phyloP scores from a whole-genome alignment of 352 stramenopile species.

The Phytophthora parvispora region DNA sequence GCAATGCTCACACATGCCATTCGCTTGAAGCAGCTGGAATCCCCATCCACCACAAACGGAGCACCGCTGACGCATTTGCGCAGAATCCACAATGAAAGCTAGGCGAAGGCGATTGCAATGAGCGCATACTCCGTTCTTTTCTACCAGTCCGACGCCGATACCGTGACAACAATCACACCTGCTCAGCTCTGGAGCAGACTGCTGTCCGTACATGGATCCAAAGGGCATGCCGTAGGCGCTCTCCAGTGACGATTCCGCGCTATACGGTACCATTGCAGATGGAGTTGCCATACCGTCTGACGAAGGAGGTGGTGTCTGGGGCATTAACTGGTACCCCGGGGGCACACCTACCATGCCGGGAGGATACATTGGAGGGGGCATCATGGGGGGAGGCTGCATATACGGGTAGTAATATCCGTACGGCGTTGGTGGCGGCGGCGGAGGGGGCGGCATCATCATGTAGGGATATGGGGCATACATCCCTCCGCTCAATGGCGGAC shows the following conservation, averaged over 20 bases:
- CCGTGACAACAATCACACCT: conserved; percentile 65
- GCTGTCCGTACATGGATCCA: conserved; percentile 23
- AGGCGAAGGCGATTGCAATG: conserved; percentile 78
- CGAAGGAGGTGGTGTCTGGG: conserved; percentile 26
- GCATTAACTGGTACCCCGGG: conserved; percentile 29
- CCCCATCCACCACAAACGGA: conserved; percentile 67
- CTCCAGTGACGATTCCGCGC: conserved; percentile 20
- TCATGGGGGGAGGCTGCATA: conserved; percentile 37
- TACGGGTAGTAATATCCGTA: conserved; percentile 58
- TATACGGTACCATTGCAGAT: conserved; percentile 52
- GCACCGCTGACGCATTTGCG: conserved; percentile 64
- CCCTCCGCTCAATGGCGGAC: conserved; percentile 24
- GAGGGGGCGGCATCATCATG: conserved; percentile 43
- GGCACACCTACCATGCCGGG: conserved; percentile 23
- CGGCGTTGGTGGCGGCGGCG: conserved; percentile 18
- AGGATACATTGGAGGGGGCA: conserved; percentile 39
- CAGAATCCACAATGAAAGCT: conserved; percentile 78
- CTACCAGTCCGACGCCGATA: conserved; percentile 61
- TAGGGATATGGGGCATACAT: conserved; percentile 52
- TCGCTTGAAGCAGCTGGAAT: conserved; percentile 56
- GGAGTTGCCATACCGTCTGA: conserved; percentile 19
- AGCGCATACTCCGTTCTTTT: conserved; percentile 78
- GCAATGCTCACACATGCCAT: conserved; percentile 67
- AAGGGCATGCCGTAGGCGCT: conserved; percentile 22
- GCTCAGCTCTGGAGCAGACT: conserved; percentile 41